Conservation (phyloP, 257 asterid genomes). For the Solanum verrucosum region DNA sequence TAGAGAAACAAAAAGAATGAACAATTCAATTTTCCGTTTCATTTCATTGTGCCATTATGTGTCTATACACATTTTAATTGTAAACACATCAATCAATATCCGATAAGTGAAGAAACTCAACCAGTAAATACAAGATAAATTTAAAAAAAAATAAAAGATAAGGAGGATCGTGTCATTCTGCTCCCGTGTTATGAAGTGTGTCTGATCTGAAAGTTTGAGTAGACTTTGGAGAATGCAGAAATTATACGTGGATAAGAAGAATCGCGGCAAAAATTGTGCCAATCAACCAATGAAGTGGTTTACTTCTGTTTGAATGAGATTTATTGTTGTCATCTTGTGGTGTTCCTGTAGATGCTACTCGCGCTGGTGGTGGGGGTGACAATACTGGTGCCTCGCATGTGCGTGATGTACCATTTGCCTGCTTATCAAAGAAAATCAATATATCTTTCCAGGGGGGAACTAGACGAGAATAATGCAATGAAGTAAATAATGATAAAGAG, state of each 20-base stretch:
- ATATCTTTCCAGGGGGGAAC: not conserved
- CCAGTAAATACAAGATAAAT: not conserved
- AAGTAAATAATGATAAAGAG: not conserved
- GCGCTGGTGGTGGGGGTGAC: conserved; percentile 91
- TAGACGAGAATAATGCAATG: not conserved
- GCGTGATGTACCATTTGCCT: conserved; percentile 45
- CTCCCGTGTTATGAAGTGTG: not conserved
- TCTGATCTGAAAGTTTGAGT: not conserved
- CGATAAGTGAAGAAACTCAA: not conserved
- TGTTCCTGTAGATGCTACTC: conserved; percentile 13
- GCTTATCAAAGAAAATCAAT: not conserved
- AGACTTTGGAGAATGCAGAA: not conserved
- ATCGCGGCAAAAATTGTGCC: conserved; percentile 13
- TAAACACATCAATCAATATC: not conserved
- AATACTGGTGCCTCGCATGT: conserved; percentile 61
- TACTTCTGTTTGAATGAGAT: conserved; percentile 22
- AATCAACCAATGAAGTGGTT: conserved; percentile 28
- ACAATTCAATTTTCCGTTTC: not conserved
- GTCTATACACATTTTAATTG: not conserved
- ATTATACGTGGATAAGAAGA: conserved; percentile 15
- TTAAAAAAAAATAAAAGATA: not conserved
- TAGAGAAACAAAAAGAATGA: not conserved
- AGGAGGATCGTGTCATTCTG: not conserved
- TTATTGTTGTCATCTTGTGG: conserved; percentile 6
- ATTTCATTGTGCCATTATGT: not conserved